Percentiles rank a stretch among this genome's conserved stretches.
Evolutionary conservation across 768 basidiomycete genomes (phyloP).

Genomic region (Thelephora aurantiotincta): DNA sequence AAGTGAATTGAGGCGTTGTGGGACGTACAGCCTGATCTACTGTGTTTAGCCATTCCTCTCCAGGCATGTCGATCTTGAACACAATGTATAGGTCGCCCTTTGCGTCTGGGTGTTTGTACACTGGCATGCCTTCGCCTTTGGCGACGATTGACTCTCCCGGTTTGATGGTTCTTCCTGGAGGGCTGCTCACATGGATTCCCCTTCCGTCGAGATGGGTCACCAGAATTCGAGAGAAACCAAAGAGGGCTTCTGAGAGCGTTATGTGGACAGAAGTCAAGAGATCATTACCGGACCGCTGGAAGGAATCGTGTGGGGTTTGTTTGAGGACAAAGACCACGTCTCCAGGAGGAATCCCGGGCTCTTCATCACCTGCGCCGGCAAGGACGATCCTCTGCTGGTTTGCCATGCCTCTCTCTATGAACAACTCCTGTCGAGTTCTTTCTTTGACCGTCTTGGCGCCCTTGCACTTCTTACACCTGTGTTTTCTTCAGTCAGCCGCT

Average conservation of each 20-base stretch:
- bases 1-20: neutral
- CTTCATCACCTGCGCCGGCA: constrained; percentile 84
- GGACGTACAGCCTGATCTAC: constrained; percentile 42
- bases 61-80: constrained; percentile 83
- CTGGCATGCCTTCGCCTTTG: constrained; percentile 84
- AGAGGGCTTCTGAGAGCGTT: constrained; percentile 84
- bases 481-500: constrained; percentile 3
- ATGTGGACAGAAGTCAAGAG: constrained; percentile 71
- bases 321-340: constrained; percentile 83
- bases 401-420: constrained; percentile 76
- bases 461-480: constrained; percentile 92
- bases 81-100: constrained; percentile 77
- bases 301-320: constrained; percentile 53
- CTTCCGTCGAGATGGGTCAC: constrained; percentile 89
- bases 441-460: constrained; percentile 74
- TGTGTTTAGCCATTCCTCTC: constrained; percentile 55
- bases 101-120: constrained; percentile 43
- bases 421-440: constrained; percentile 80
- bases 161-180: constrained; percentile 62
- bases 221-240: constrained; percentile 88
- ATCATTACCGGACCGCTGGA: constrained; percentile 74
- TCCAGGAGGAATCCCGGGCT: constrained; percentile 79
- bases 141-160: constrained; percentile 62
- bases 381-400: constrained; percentile 78
- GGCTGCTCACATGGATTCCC: constrained; percentile 68